Evolutionary conservation across 2,329 filamentous ascomycete genomes (phyloP), one percentile per base, ranked within the genome.

Genomic region (Pseudogymnoascus sp.): DNA sequence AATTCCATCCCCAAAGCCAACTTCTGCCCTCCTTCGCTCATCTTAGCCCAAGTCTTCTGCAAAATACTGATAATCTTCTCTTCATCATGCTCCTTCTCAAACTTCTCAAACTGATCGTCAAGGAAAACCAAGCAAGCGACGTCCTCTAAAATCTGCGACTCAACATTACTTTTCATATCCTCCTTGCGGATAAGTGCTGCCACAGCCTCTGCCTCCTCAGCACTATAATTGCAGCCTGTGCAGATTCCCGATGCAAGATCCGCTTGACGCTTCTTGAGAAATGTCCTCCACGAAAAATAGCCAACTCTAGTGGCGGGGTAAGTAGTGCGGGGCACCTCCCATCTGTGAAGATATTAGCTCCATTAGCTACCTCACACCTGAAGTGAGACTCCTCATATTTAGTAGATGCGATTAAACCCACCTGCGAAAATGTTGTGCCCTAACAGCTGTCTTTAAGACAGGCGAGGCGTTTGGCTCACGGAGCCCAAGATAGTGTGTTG

Each of bases 111-210:
- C 72, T 95, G 89, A 73, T 93, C 90, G 73, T 95, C 91, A 68
- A 96, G 76, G 73, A 96, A 96, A 29, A 96, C 91, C 63, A 96
- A 77, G 72, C 91, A 96, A 2, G 91, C 91, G 54, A 91, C 89
- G 76, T 96, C 91, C 77, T 96, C 91, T 66, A 96, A 79, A 5
- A 84, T 81, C 78, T 93, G 89, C 63, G 87, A 86, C 73, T 91
- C 88, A 65, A 81, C 79, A 64, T 86, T 82, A 62, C 78, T 77
- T 71, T 80, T 81, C 68, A 96, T 76, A 63, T 86, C 85, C 73
- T 95, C 89, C 76, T 96, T 96, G 66, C 89, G 81, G 62, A 96
- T 87, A 74, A 95, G 76, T n/a, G 82, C 80, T 1, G 83, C 88
- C 1, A 93, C 84, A 36, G 86, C 79, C 63, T 79, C 80, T 5